A percentile compares a stretch with the other conserved stretches of the same genome.
phyloP scores from a whole-genome alignment of 306 rosid genomes.

The Castanea crenata region DNA sequence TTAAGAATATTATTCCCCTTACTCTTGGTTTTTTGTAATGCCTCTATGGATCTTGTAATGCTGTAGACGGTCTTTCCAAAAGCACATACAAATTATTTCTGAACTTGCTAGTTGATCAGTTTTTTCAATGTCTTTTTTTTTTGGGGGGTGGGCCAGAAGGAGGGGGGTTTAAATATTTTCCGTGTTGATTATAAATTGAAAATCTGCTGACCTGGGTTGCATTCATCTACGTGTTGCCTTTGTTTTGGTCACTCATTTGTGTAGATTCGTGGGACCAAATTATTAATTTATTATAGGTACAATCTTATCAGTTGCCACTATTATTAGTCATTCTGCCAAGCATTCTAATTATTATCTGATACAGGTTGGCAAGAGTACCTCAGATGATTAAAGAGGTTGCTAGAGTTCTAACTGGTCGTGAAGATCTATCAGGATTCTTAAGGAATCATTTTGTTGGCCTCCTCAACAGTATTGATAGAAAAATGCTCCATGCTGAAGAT shows the following conservation, averaged over 20 bases:
- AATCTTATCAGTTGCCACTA: not conserved
- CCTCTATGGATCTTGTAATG: conserved; percentile 69
- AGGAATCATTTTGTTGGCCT: conserved; percentile 87
- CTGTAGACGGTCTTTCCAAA: conserved; percentile 28
- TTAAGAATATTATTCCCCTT: conserved; percentile 56
- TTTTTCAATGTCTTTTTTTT: not conserved
- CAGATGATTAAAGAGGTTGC: conserved; percentile 78
- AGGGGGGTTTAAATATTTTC: no score
- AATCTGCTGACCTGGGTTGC: conserved; percentile 14
- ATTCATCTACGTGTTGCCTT: conserved; percentile 21
- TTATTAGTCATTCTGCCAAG: conserved; percentile 9
- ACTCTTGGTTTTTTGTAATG: conserved; percentile 83
- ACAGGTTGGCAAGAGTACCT: conserved; percentile 85
- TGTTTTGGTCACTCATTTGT: conserved; percentile 9
- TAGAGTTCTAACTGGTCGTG: conserved; percentile 78
- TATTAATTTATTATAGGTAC: not conserved
- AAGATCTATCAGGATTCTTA: conserved; percentile 86
- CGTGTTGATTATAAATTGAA: not conserved
- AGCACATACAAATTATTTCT: conserved; percentile 57
- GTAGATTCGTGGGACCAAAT: conserved; percentile 18
- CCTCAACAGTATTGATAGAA: conserved; percentile 78
- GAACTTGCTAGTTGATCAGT: not conserved
- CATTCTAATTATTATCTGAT: conserved; percentile 29
- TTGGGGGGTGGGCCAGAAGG: not conserved
- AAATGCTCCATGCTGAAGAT: conserved; percentile 92